phyloP scores from a whole-genome alignment of 176 grass and related monocot genomes.

The Juncus effusus region DNA sequence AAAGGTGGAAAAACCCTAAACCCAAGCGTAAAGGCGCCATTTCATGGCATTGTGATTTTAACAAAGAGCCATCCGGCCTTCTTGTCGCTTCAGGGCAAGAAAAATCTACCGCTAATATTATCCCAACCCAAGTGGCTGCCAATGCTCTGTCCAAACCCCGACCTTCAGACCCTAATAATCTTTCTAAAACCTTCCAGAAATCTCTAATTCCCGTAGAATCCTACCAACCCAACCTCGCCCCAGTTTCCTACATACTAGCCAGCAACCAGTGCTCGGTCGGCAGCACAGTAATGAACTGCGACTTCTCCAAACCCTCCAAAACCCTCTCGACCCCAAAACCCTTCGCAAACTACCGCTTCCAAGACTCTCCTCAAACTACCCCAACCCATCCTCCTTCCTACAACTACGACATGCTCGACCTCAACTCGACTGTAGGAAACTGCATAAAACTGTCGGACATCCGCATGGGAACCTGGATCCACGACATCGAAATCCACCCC shows the following conservation, averaged over 20 bases:
- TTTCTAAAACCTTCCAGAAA: background rate
- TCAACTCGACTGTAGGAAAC: constrained; percentile 28
- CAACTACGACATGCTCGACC: constrained; percentile 19
- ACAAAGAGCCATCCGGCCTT: constrained; percentile 20
- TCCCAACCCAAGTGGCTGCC: background rate
- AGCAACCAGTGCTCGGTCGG: constrained; percentile 26
- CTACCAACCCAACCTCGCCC: constrained; percentile 3
- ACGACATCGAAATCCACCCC: constrained; percentile 22
- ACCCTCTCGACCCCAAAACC: background rate
- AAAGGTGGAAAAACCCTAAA: constrained; percentile 32
- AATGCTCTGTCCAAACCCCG: background rate
- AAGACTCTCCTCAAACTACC: background rate
- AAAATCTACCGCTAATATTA: background rate
- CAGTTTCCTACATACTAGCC: constrained; percentile 38
- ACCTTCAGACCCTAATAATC: no score
- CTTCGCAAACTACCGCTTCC: background rate
- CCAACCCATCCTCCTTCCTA: no score
- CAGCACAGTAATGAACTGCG: constrained; percentile 35
- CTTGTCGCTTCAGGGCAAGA: constrained; percentile 3
- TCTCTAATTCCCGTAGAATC: constrained; percentile 4
- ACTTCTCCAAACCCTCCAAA: constrained; percentile 32
- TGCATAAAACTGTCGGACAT: constrained; percentile 28
- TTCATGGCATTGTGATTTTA: constrained; percentile 36
- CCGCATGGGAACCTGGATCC: constrained; percentile 21
- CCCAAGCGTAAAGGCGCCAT: constrained; percentile 30